Base-by-base conservation (phyloP, 192 early-diverging fungal genomes). In the Linnemannia hyalina region DNA sequence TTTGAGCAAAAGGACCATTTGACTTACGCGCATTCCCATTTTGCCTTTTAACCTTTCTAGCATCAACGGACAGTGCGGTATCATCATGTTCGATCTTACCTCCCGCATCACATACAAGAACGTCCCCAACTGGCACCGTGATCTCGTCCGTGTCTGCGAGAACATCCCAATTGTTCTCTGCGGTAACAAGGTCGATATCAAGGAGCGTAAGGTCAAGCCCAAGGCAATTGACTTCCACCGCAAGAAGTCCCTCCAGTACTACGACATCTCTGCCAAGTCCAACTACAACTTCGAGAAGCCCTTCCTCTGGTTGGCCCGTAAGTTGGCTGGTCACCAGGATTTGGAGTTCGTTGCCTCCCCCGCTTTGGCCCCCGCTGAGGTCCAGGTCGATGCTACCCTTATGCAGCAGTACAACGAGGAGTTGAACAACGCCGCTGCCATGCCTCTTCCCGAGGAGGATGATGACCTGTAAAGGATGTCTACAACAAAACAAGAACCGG, bases 251-350 rank as follows among this genome's bases (percentile, higher is more conserved):
- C 95, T 99, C 49, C 99, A 99, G 93, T 99, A 99, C 95, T 99
- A 99, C 91, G 99, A 99, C 90, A 99, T 99, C 90, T 96, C 95
- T 75, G 99, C 99, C 87, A 99, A 99, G 94, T 94, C 93, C 89
- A 99, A 99, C 95, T 99, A 99, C 94, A 99, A 99, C 94, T 99
- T 99, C 89, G 99, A 99, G 93, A 99, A 99, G 96, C 99, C 99
- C 75, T 99, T 99, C 96, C 93, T 99, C 82, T 99, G 98, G 98
- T 95, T 99, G 79, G 98, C 98, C 36, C 95, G 99, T 81, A 99
- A 99, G 95, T 93, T 99, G 77, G 91, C 95, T 78, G 98, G 98
- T 60, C 97, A 99, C 92, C 90, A 95, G 75, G 94, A 96, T 90
- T 93, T 99, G 68, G 97, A 99, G 75, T 99, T 99, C 83, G 97